These are phyloP conservation scores for Aspergillus viridinutans DNA, from an alignment of 2,329 filamentous ascomycete species.

Conservation along the genomic window DNA sequence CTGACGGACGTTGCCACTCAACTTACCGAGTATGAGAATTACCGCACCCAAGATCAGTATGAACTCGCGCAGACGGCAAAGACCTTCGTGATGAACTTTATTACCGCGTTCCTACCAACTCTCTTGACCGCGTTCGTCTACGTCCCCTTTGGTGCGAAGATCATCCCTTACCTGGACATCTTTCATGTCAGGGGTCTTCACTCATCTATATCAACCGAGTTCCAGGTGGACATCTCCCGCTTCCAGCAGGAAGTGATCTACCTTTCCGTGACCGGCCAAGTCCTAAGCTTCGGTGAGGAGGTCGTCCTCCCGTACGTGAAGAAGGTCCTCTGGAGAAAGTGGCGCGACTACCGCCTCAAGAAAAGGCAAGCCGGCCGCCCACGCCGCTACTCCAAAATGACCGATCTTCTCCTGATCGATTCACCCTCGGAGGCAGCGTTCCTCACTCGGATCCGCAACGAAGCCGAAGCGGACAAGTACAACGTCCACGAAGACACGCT, in stretches of 20 bases:
- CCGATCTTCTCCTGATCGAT: conserved; percentile 56
- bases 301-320: conserved; percentile 81
- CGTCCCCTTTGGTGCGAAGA: conserved; percentile 78
- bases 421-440: conserved; percentile 74
- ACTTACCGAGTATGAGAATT: conserved; percentile 84
- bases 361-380: conserved; percentile 30
- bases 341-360: conserved; percentile 37
- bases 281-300: conserved; percentile 83
- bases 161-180: conserved; percentile 81
- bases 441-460: conserved; percentile 72
- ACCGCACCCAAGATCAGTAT: conserved; percentile 80
- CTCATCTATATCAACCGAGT: conserved; percentile 49
- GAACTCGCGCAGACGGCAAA: conserved; percentile 83
- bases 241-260: conserved; percentile 92
- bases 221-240: conserved; percentile 76
- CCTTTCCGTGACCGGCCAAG: conserved; percentile 88
- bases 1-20: conserved; percentile 72
- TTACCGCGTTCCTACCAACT: conserved; percentile 90
- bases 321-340: conserved; percentile 70
- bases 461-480: conserved; percentile 78
- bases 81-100: conserved; percentile 93
- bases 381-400: conserved; percentile 31
- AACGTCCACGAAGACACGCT: conserved; percentile 87
- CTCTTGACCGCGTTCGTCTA: conserved; percentile 92
- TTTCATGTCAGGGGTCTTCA: conserved; percentile 58